Evolutionary conservation across 108 stramenopile species (phyloP).

Genomic region (Halocafeteria seosinensis): DNA sequence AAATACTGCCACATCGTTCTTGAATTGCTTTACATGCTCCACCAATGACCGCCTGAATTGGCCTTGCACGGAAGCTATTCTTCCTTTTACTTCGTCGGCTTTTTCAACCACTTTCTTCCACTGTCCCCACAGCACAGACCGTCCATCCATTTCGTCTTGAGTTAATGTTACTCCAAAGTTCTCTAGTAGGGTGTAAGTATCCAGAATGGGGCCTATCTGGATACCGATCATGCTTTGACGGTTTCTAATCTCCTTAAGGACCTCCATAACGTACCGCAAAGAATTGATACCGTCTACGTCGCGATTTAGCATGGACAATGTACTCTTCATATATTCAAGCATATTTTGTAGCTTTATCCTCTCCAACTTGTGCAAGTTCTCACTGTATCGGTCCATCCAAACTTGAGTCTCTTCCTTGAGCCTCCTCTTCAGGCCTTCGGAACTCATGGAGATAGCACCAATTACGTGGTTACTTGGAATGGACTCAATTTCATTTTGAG

Average conservation of each 20-base stretch:
- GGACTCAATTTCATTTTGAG: conserved; percentile 28
- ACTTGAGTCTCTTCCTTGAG: conserved; percentile 29
- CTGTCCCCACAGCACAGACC: conserved; percentile 20
- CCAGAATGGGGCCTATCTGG: conserved; percentile 40
- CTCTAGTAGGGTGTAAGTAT: conserved; percentile 48
- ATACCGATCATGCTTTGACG: conserved; percentile 37
- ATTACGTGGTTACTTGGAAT: conserved; percentile 34
- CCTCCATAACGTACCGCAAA: conserved; percentile 35
- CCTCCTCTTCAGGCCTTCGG: conserved; percentile 40
- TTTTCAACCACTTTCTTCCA: conserved; percentile 39
- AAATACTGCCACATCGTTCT: conserved; percentile 12
- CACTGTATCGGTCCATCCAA: conserved; percentile 43
- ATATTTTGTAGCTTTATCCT: conserved; percentile 28
- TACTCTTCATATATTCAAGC: conserved; percentile 32
- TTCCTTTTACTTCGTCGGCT: conserved; percentile 34
- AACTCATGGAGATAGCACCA: conserved; percentile 37
- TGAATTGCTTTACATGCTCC: conserved; percentile 33
- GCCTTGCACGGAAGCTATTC: conserved; percentile 26
- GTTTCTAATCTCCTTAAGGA: conserved; percentile 41
- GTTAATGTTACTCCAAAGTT: conserved; percentile 29
- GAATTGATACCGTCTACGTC: conserved; percentile 38
- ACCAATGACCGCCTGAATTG: conserved; percentile 38
- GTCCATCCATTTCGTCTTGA: conserved; percentile 42
- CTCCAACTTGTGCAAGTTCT: conserved; percentile 38
- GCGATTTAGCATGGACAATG: conserved; percentile 20